A percentile compares a stretch with the other conserved stretches of the same genome.
phyloP scores from a whole-genome alignment of 1,284 basidiomycete genomes.

The Xanthoconium separans region DNA sequence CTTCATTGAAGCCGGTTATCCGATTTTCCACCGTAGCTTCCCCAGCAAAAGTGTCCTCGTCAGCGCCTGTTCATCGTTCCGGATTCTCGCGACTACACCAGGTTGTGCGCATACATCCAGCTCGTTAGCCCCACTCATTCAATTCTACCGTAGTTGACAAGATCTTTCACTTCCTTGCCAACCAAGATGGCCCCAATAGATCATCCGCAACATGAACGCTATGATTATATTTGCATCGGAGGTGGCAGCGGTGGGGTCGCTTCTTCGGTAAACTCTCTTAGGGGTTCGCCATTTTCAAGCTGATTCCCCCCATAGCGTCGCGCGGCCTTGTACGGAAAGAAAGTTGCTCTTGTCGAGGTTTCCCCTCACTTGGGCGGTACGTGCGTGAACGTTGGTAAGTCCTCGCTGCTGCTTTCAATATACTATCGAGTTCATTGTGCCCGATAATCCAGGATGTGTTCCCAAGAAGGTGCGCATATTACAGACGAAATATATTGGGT shows the following conservation, averaged over 20 bases:
- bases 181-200: conserved; percentile 68
- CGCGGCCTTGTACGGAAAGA: conserved; percentile 91
- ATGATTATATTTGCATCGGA: conserved; percentile 81
- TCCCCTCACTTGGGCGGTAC: conserved; percentile 86
- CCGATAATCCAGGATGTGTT: conserved; percentile 64
- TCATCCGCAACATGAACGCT: conserved; percentile 54
- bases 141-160: conserved; percentile 43
- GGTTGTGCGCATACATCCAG: conserved; percentile 16
- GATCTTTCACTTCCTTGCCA: conserved; percentile 43
- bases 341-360: conserved; percentile 88
- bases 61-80: conserved; percentile 3
- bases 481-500: conserved; percentile 11
- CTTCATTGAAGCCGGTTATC: conserved; percentile 7
- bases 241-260: conserved; percentile 84
- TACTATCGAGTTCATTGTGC: conserved; percentile 2
- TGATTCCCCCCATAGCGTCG: conserved; percentile 53
- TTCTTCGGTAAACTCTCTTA: conserved; percentile 51
- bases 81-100: conserved; percentile 29
- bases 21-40: conserved; percentile 7
- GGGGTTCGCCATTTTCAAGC: neutral
- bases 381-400: conserved; percentile 90
- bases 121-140: neutral
- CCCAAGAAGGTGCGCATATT: conserved; percentile 71
- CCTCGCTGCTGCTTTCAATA: neutral
- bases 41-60: conserved; percentile 13